Conservation (phyloP, 441 rosid genomes). For the Omphalea diandra region DNA sequence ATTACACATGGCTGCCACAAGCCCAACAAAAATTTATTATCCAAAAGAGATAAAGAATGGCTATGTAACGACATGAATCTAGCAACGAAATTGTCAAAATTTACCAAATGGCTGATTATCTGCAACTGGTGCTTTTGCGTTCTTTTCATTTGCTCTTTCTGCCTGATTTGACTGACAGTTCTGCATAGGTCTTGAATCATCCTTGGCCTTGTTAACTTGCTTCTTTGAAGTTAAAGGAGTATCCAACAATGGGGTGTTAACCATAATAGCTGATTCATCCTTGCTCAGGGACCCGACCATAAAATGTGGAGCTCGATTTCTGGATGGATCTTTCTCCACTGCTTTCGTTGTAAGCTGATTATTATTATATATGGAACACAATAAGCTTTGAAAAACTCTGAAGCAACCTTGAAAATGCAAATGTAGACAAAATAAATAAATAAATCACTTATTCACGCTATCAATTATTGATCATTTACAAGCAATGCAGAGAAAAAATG, state of each 20-base stretch:
- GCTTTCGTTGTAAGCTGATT: slow-evolving; percentile 59
- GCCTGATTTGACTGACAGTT: slow-evolving; percentile 37
- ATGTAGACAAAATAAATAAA: too few species aligned
- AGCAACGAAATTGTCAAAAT: slow-evolving; percentile 15
- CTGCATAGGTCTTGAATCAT: slow-evolving; percentile 39
- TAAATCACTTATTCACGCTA: too few species aligned
- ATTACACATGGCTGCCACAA: slow-evolving; percentile 48
- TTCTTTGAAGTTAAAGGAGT: slow-evolving; percentile 49
- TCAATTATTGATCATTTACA: not conserved
- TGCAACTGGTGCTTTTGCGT: slow-evolving; percentile 19
- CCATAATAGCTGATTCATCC: slow-evolving; percentile 46
- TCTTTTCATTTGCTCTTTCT: slow-evolving; percentile 25
- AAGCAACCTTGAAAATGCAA: slow-evolving; percentile 8
- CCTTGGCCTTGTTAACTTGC: slow-evolving; percentile 36
- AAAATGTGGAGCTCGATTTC: slow-evolving; percentile 69
- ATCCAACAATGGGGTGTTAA: slow-evolving; percentile 44
- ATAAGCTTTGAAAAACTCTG: slow-evolving; percentile 18
- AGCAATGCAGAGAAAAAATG: not conserved
- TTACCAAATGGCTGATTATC: slow-evolving; percentile 37
- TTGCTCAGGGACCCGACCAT: slow-evolving; percentile 56
- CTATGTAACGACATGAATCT: slow-evolving; percentile 3
- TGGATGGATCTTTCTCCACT: slow-evolving; percentile 65
- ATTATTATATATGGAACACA: slow-evolving; percentile 20
- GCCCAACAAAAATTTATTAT: not conserved
- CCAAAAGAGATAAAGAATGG: not conserved